Conservation (phyloP, 352 stramenopile species). For the Achlya hypogyna region DNA sequence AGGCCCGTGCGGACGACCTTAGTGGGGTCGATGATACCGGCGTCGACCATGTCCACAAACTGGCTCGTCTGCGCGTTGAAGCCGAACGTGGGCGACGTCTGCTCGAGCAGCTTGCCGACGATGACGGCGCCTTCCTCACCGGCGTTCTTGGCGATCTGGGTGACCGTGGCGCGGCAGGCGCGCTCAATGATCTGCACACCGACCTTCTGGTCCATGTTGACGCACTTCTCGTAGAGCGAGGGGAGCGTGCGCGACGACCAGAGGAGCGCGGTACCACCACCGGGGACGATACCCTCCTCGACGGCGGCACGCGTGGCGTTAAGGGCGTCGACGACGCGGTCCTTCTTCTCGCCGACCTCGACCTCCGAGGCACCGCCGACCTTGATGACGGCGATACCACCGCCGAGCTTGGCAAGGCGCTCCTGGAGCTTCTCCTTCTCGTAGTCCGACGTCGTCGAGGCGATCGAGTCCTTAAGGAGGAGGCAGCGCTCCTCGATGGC, state of each 20-base stretch:
- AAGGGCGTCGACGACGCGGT: slow-evolving; percentile 98
- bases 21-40: slow-evolving; percentile 96
- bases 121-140: slow-evolving; percentile 97
- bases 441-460: slow-evolving; percentile 96
- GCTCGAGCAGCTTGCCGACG: slow-evolving; percentile 98
- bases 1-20: slow-evolving; percentile 99
- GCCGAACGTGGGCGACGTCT: slow-evolving; percentile 83
- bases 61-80: slow-evolving; percentile 97
- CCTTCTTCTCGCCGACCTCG: slow-evolving; percentile 99
- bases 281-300: slow-evolving; percentile 98
- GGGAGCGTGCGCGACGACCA: slow-evolving; percentile 93
- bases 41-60: slow-evolving; percentile 98
- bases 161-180: slow-evolving; percentile 90
- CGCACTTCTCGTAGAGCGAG: slow-evolving; percentile 74
- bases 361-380: slow-evolving; percentile 97
- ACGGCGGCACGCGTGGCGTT: slow-evolving; percentile 98
- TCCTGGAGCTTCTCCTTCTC: slow-evolving; percentile 99
- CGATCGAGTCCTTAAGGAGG: slow-evolving; percentile 93
- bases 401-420: slow-evolving; percentile 97
- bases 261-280: slow-evolving; percentile 95
- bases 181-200: slow-evolving; percentile 96
- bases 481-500: slow-evolving; percentile 95
- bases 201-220: slow-evolving; percentile 98
- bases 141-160: slow-evolving; percentile 98
- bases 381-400: slow-evolving; percentile 99